A percentile compares a stretch with the other conserved stretches of the same genome.
phyloP scores from a whole-genome alignment of 768 basidiomycete genomes.

The Lactarius sanguifluus region DNA sequence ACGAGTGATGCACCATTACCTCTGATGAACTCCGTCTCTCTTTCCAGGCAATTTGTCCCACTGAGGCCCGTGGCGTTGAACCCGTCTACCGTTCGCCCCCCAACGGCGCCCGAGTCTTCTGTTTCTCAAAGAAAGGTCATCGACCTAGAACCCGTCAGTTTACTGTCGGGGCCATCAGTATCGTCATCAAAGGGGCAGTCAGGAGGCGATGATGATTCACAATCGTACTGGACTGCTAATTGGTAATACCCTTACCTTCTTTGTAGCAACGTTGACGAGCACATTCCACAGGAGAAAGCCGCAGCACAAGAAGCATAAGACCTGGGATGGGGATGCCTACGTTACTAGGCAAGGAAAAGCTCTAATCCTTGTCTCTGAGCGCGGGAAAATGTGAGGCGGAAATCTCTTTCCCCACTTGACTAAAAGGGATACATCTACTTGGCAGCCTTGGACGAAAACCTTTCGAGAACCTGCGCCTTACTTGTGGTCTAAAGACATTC shows the following conservation, averaged over 20 bases:
- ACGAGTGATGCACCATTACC: constrained; percentile 30
- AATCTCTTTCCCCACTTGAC: neutral
- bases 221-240: constrained; percentile 65
- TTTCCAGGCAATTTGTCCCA: constrained; percentile 37
- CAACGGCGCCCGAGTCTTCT: constrained; percentile 31
- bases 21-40: constrained; percentile 34
- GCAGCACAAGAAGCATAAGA: constrained; percentile 75
- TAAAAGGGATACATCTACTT: neutral
- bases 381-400: constrained; percentile 61
- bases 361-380: constrained; percentile 63
- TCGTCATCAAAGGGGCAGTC: constrained; percentile 20
- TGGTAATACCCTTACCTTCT: constrained; percentile 45
- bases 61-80: constrained; percentile 36
- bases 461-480: constrained; percentile 57
- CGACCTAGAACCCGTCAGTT: constrained; percentile 42
- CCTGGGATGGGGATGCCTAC: constrained; percentile 82
- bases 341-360: constrained; percentile 51
- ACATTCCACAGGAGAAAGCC: constrained; percentile 60
- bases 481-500: constrained; percentile 45
- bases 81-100: constrained; percentile 31
- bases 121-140: constrained; percentile 35
- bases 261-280: constrained; percentile 12
- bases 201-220: constrained; percentile 24
- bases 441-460: constrained; percentile 58
- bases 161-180: constrained; percentile 18